phyloP scores from a whole-genome alignment of 306 rosid species.

The Corylus heterophylla region DNA sequence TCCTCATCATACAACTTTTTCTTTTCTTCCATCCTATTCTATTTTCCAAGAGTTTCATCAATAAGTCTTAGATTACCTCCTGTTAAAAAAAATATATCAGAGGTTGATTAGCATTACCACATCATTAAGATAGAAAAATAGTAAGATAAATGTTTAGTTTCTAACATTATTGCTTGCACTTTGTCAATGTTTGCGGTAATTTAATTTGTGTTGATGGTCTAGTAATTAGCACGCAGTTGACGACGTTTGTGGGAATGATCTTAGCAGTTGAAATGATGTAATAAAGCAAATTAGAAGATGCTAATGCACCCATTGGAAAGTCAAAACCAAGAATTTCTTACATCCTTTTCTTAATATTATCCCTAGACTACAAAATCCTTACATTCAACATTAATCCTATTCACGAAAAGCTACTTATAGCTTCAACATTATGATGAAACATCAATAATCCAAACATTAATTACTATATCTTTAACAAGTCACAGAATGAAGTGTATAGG shows the following conservation, averaged over 20 bases:
- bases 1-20: slow-evolving; percentile 38
- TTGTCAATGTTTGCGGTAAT: neutral
- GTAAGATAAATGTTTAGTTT: neutral
- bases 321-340: neutral
- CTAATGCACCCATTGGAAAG: neutral
- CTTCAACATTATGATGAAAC: neutral
- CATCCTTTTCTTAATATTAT: neutral
- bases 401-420: neutral
- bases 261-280: neutral
- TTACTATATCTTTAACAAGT: neutral
- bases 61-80: no score
- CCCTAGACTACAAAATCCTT: neutral
- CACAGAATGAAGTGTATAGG: neutral
- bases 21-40: slow-evolving; percentile 23
- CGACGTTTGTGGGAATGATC: neutral
- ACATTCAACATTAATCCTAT: neutral
- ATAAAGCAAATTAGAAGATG: neutral
- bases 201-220: neutral
- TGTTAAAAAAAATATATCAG: no score
- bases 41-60: no score
- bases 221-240: slow-evolving; percentile 7
- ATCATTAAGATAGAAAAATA: neutral
- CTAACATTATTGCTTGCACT: neutral
- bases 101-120: no score
- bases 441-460: neutral